A percentile compares a stretch with the other conserved stretches of the same genome.
Conservation (phyloP, 345 rosid genomes). For the Populus davidiana region DNA sequence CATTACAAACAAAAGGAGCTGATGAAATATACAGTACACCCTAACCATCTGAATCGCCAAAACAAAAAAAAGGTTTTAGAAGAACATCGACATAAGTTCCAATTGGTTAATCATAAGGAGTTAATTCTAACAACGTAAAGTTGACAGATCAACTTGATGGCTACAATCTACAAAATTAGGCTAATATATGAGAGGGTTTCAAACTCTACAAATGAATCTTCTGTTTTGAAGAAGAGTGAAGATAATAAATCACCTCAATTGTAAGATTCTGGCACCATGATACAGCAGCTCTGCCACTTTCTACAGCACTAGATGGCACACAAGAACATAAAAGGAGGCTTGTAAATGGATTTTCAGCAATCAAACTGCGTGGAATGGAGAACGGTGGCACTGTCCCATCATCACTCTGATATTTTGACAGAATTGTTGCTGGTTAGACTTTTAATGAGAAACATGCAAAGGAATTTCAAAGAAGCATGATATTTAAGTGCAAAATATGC, state of each 20-base stretch:
- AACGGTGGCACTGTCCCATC: conserved; percentile 65
- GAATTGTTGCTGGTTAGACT: conserved; percentile 23
- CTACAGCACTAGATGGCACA: conserved; percentile 32
- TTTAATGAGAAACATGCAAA: conserved; percentile 4
- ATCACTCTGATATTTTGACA: conserved; percentile 57
- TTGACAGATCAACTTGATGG: background rate
- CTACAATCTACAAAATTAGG: conserved; percentile 6
- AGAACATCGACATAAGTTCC: background rate
- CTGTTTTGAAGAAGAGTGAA: conserved; percentile 9
- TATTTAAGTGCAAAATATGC: conserved; percentile 11
- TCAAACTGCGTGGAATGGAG: conserved; percentile 68
- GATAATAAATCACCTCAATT: conserved; percentile 57
- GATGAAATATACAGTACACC: background rate
- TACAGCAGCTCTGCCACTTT: conserved; percentile 40
- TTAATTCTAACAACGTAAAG: background rate
- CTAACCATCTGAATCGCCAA: background rate
- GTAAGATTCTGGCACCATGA: conserved; percentile 85
- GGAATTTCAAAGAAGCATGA: conserved; percentile 6
- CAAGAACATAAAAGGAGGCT: conserved; percentile 74
- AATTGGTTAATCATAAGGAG: background rate
- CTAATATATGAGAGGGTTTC: background rate
- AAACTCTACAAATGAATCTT: conserved; percentile 4
- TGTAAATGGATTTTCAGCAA: conserved; percentile 93
- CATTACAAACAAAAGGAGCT: background rate
- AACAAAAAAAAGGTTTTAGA: background rate